Conservation (phyloP, 805 yeast species). For the Starmerella stigmatis region DNA sequence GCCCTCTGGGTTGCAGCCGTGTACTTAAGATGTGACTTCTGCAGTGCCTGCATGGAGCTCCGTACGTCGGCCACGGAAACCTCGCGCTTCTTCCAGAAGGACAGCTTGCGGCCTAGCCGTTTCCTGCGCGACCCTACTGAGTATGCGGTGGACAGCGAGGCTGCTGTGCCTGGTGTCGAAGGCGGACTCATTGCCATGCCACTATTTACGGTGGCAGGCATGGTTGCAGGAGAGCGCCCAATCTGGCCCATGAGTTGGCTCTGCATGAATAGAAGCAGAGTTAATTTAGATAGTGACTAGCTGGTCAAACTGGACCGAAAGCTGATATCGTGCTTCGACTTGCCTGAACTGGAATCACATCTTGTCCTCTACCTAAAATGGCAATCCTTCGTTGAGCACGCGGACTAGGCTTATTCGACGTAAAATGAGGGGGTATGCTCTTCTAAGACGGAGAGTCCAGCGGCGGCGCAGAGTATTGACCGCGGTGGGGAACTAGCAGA, state of each 20-base stretch:
- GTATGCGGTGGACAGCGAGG: neutral
- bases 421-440: too few species aligned
- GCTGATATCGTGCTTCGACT: too few species aligned
- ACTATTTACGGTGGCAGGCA: neutral
- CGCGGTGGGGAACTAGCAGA: too few species aligned
- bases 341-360: too few species aligned
- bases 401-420: too few species aligned
- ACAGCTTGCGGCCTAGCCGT: neutral
- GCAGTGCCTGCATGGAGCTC: neutral
- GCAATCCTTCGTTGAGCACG: too few species aligned
- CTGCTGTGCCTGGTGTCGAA: neutral
- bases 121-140: neutral
- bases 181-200: neutral
- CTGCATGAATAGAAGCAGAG: neutral
- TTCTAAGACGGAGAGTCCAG: too few species aligned
- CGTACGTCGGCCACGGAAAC: neutral
- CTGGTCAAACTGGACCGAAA: too few species aligned
- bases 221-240: neutral
- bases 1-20: neutral
- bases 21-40: neutral
- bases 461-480: too few species aligned
- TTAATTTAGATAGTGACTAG: too few species aligned
- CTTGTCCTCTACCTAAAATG: too few species aligned
- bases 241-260: neutral
- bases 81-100: neutral